Conservation (phyloP, 2,329 filamentous ascomycete species). For the Microsporum canis region DNA sequence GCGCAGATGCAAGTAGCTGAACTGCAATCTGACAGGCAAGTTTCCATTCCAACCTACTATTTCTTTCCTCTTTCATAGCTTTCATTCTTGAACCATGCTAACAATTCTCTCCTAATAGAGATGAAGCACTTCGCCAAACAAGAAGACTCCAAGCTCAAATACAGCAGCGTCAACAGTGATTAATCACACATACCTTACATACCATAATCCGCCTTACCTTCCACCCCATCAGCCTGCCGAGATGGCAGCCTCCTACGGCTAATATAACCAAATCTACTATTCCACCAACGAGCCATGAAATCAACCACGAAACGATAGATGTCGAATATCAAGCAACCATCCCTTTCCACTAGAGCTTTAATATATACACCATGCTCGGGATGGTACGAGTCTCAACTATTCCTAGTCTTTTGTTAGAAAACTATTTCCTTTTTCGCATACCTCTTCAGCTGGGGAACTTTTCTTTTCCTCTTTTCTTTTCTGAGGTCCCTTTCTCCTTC, state of each 20-base stretch:
- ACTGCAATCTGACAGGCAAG: constrained; percentile 47
- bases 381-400: background rate
- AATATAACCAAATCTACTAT: background rate
- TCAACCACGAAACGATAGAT: background rate
- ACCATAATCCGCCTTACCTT: background rate
- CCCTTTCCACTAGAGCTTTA: background rate
- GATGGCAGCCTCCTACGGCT: background rate
- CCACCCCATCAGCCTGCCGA: background rate
- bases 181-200: constrained; percentile 19
- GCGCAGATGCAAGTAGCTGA: constrained; percentile 75
- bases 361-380: background rate
- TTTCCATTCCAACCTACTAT: background rate
- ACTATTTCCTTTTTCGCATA: too few relatives aligned
- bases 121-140: constrained; percentile 62
- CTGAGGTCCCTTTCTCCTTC: background rate
- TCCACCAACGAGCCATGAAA: background rate
- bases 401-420: background rate
- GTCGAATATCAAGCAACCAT: background rate
- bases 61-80: background rate
- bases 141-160: constrained; percentile 57
- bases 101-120: constrained; percentile 34
- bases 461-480: background rate
- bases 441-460: background rate
- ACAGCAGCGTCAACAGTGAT: constrained; percentile 50
- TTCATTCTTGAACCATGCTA: background rate